Evolutionary conservation across 257 asterid species (phyloP).

Genomic region (Nemophila menziesii): DNA sequence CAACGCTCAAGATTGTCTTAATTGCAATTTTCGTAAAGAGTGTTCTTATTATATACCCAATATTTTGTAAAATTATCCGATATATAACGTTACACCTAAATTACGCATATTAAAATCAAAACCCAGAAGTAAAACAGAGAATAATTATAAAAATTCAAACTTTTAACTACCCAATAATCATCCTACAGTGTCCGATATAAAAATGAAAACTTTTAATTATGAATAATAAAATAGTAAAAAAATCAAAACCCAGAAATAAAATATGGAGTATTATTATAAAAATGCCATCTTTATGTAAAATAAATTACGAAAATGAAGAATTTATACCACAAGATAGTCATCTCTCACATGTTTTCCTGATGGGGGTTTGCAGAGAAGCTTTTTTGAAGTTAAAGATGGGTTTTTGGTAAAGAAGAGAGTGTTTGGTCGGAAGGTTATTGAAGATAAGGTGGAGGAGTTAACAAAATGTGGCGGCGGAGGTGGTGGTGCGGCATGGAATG

Average conservation of each 20-base stretch:
- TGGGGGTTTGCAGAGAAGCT: slow-evolving; percentile 46
- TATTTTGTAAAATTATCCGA: too few species aligned
- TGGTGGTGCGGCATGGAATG: slow-evolving; percentile 32
- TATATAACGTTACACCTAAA: neutral
- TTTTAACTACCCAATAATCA: too few species aligned
- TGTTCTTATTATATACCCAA: too few species aligned
- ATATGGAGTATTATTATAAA: too few species aligned
- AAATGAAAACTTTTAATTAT: too few species aligned
- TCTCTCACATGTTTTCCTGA: slow-evolving; percentile 70
- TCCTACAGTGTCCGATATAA: too few species aligned
- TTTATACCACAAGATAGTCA: slow-evolving; percentile 85
- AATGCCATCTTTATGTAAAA: too few species aligned
- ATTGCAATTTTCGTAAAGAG: neutral
- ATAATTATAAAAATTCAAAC: too few species aligned
- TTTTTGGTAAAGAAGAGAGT: slow-evolving; percentile 24
- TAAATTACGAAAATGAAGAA: neutral
- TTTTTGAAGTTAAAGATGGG: slow-evolving; percentile 33
- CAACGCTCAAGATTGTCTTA: neutral
- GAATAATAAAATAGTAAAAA: too few species aligned
- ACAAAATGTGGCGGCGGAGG: slow-evolving; percentile 22
- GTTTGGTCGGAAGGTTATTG: slow-evolving; percentile 25
- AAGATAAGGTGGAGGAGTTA: slow-evolving; percentile 11
- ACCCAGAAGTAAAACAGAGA: neutral
- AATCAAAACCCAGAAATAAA: neutral
- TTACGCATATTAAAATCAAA: neutral